Conservation (phyloP, 805 yeast species). For the Starmerella kuoi region DNA sequence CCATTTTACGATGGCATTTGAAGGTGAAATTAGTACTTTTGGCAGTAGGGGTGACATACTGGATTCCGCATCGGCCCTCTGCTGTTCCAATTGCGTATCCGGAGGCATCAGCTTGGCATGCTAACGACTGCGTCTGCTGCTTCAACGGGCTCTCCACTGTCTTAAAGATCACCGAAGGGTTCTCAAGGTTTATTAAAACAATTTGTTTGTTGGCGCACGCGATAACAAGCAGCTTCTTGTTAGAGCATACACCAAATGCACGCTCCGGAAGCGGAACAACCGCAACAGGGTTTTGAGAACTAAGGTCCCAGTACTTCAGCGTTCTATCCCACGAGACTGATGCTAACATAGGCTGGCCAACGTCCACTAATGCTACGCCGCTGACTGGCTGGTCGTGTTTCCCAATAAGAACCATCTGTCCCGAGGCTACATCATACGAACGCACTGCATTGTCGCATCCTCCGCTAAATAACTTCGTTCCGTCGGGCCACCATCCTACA, state of each 20-base stretch:
- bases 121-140: conserved; percentile 72
- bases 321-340: conserved; percentile 97
- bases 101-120: conserved; percentile 82
- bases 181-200: conserved; percentile 55
- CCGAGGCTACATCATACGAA: conserved; percentile 67
- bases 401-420: conserved; percentile 76
- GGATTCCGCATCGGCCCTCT: conserved; percentile 93
- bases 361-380: conserved; percentile 64
- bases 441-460: conserved; percentile 85
- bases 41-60: conserved; percentile 69
- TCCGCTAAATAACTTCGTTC: conserved; percentile 75
- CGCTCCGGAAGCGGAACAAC: conserved; percentile 79
- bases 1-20: conserved; percentile 77
- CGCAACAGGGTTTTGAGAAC: conserved; percentile 65
- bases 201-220: conserved; percentile 87
- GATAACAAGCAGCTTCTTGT: conserved; percentile 74
- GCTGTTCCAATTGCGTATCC: conserved; percentile 89
- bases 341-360: conserved; percentile 62
- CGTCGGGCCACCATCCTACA: conserved; percentile 76
- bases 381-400: conserved; percentile 72
- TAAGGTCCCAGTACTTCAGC: conserved; percentile 85
- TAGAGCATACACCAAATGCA: conserved; percentile 77
- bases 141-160: conserved; percentile 65
- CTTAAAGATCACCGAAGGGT: conserved; percentile 74
- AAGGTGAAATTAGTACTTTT: conserved; percentile 63